Conservation (phyloP, 2,329 filamentous ascomycete genomes). For the Lachnellula hyalina region DNA sequence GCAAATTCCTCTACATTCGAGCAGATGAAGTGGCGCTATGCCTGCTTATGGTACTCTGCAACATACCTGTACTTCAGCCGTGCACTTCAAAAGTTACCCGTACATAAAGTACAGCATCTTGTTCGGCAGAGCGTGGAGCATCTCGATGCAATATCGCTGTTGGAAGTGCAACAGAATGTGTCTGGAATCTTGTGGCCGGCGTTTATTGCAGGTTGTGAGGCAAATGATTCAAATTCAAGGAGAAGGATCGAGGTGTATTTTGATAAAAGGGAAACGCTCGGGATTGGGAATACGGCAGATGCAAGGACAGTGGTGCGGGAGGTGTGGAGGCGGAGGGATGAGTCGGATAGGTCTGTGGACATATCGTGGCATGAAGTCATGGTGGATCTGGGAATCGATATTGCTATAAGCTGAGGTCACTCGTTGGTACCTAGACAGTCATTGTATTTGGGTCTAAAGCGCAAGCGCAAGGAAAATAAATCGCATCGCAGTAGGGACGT, state of each 20-base stretch:
- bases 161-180: neutral
- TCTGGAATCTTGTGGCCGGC: conserved; percentile 17
- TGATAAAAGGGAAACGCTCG: neutral
- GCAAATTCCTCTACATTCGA: neutral
- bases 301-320: conserved; percentile 4
- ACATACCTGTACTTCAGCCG: conserved; percentile 1
- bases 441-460: no score
- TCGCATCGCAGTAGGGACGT: no score
- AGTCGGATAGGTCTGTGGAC: neutral
- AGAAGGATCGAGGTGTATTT: neutral
- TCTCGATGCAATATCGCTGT: neutral
- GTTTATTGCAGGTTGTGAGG: conserved; percentile 5
- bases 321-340: conserved; percentile 6
- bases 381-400: neutral
- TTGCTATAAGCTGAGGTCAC: neutral
- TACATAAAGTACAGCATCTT: neutral
- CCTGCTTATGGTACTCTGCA: neutral
- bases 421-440: no score
- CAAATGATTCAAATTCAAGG: neutral
- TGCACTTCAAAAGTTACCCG: neutral
- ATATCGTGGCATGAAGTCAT: conserved; percentile 2
- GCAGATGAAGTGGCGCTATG: neutral
- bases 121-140: neutral
- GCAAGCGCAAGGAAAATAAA: no score
- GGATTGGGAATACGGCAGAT: conserved; percentile 2